Evolutionary conservation across 2,329 filamentous ascomycete genomes (phyloP).

Genomic region (Penicillium fuscoglaucum): DNA sequence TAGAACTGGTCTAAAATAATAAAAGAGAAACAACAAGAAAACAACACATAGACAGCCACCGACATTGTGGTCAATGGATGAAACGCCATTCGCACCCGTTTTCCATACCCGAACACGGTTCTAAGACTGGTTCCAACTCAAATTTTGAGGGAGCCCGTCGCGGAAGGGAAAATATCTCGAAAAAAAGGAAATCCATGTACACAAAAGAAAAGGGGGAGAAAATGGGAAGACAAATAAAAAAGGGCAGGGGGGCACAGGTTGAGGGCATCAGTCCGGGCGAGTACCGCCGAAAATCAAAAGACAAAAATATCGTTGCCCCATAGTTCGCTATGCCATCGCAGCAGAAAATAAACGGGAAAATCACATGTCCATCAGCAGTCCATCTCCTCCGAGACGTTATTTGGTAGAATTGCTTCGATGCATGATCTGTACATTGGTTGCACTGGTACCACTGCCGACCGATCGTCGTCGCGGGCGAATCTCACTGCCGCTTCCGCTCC

Average conservation of each 20-base stretch:
- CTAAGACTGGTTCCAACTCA: conserved; percentile 42
- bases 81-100: conserved; percentile 47
- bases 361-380: conserved; percentile 25
- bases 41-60: conserved; percentile 34
- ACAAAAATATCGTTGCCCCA: conserved; percentile 36
- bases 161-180: conserved; percentile 36
- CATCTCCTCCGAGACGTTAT: conserved; percentile 28
- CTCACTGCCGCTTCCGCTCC: conserved; percentile 45
- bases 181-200: conserved; percentile 43
- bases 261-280: conserved; percentile 25
- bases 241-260: conserved; percentile 20
- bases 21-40: conserved; percentile 15
- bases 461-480: conserved; percentile 45
- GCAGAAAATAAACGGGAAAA: conserved; percentile 29
- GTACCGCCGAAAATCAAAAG: conserved; percentile 25
- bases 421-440: conserved; percentile 37
- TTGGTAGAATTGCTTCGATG: conserved; percentile 47
- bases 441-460: conserved; percentile 37
- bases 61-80: conserved; percentile 34
- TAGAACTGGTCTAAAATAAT: conserved; percentile 33
- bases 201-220: conserved; percentile 34
- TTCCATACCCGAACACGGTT: conserved; percentile 47
- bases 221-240: conserved; percentile 19
- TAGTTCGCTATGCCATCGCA: conserved; percentile 42
- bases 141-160: conserved; percentile 30